Percentiles rank a stretch among this genome's conserved stretches.
phyloP scores from a whole-genome alignment of 2,329 filamentous ascomycete genomes.

The Orbilia quercus region DNA sequence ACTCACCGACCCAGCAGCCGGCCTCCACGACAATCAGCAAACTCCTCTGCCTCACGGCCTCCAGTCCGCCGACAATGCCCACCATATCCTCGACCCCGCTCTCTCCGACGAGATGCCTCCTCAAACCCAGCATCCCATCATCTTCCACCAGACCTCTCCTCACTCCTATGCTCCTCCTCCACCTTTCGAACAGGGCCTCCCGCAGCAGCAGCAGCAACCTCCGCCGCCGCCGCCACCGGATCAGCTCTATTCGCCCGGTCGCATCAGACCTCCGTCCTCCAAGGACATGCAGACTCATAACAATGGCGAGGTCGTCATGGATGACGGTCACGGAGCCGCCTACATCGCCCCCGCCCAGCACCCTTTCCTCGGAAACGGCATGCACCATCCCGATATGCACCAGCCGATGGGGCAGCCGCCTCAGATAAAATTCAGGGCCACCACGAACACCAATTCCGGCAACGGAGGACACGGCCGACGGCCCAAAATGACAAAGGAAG shows the following conservation, averaged over 20 bases:
- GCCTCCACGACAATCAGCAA: conserved; percentile 50
- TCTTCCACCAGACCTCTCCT: conserved; percentile 54
- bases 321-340: conserved; percentile 53
- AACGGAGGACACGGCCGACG: conserved; percentile 41
- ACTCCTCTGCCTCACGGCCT: conserved; percentile 39
- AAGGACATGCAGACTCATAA: conserved; percentile 52
- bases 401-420: conserved; percentile 50
- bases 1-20: conserved; percentile 47
- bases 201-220: no score
- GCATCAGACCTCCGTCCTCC: conserved; percentile 35
- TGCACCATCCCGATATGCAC: conserved; percentile 54
- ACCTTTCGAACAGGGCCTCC: conserved; percentile 25
- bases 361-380: conserved; percentile 53
- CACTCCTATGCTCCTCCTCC: conserved; percentile 51
- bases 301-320: conserved; percentile 53
- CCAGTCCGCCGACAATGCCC: conserved; percentile 39
- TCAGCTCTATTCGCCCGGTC: conserved; percentile 40
- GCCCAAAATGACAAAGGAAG: conserved; percentile 54
- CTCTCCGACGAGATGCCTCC: conserved; percentile 54
- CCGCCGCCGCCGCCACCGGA: conserved; percentile 15
- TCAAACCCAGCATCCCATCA: conserved; percentile 49
- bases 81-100: conserved; percentile 49
- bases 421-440: conserved; percentile 54
- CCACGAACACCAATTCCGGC: conserved; percentile 35
- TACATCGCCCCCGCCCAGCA: conserved; percentile 54